These are phyloP conservation scores for Penicillium sclerotigenum DNA, from an alignment of 2,329 filamentous ascomycete species.

Conservation along the genomic window DNA sequence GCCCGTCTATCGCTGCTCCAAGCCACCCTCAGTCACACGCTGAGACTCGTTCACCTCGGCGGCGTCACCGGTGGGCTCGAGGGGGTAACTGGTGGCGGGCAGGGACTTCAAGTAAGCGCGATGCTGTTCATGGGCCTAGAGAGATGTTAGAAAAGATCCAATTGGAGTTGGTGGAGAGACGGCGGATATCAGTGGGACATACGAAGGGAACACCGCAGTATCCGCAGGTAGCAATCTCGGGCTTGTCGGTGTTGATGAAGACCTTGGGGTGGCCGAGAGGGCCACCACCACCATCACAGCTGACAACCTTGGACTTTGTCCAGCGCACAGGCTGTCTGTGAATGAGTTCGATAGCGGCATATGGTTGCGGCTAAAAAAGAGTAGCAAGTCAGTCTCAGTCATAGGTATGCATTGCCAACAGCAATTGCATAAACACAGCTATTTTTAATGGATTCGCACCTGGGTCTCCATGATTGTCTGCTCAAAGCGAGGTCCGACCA, in stretches of 20 bases:
- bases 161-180: background rate
- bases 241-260: slow-evolving; percentile 98
- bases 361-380: slow-evolving; percentile 69
- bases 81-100: slow-evolving; percentile 75
- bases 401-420: background rate
- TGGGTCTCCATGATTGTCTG: slow-evolving; percentile 91
- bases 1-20: slow-evolving; percentile 57
- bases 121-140: slow-evolving; percentile 85
- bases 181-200: slow-evolving; percentile 44
- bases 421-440: background rate
- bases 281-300: slow-evolving; percentile 89
- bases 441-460: slow-evolving; percentile 54
- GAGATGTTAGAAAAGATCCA: background rate
- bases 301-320: slow-evolving; percentile 76
- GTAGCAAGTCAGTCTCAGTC: slow-evolving; percentile 2
- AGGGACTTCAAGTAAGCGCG: slow-evolving; percentile 78
- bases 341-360: slow-evolving; percentile 89
- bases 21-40: slow-evolving; percentile 56
- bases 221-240: slow-evolving; percentile 81
- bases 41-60: slow-evolving; percentile 59
- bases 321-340: slow-evolving; percentile 93
- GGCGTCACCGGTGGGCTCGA: slow-evolving; percentile 60
- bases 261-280: slow-evolving; percentile 85
- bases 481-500: slow-evolving; percentile 93
- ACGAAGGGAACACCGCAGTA: slow-evolving; percentile 96